Evolutionary conservation across 495 filamentous ascomycete genomes (phyloP).

Genomic region (Neurospora hispaniola): DNA sequence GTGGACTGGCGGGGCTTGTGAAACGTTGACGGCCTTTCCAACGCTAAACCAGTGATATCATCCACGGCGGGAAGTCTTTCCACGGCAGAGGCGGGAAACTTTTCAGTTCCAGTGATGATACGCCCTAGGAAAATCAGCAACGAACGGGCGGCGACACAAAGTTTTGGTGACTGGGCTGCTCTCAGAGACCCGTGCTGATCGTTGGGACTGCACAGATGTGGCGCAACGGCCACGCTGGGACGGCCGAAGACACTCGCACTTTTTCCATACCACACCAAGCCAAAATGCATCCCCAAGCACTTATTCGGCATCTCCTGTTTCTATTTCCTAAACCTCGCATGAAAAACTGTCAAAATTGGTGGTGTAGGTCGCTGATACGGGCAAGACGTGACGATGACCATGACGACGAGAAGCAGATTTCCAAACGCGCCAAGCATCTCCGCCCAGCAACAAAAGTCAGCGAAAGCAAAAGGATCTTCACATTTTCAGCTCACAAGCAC

Average conservation of each 20-base stretch:
- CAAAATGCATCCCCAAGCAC: background rate
- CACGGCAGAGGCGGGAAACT: background rate
- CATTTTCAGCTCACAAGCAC: background rate
- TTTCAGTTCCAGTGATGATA: background rate
- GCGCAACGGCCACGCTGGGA: background rate
- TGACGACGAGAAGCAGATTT: background rate
- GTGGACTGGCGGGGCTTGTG: background rate
- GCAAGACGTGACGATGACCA: background rate
- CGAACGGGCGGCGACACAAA: background rate
- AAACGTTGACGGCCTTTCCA: background rate
- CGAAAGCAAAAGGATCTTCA: background rate
- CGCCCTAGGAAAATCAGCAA: background rate
- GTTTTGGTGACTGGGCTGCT: background rate
- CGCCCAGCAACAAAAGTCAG: background rate
- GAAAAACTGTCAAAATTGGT: background rate
- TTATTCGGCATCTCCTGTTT: background rate
- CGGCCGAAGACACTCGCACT: background rate
- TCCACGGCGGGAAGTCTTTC: background rate
- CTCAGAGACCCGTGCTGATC: background rate
- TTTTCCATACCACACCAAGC: background rate
- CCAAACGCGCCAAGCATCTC: background rate
- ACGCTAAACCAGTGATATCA: background rate
- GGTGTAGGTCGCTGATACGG: background rate
- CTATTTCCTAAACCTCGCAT: background rate
- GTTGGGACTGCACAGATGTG: background rate